Evolutionary conservation across 1,284 basidiomycete genomes (phyloP).

Genomic region (Retiboletus flavoniger): DNA sequence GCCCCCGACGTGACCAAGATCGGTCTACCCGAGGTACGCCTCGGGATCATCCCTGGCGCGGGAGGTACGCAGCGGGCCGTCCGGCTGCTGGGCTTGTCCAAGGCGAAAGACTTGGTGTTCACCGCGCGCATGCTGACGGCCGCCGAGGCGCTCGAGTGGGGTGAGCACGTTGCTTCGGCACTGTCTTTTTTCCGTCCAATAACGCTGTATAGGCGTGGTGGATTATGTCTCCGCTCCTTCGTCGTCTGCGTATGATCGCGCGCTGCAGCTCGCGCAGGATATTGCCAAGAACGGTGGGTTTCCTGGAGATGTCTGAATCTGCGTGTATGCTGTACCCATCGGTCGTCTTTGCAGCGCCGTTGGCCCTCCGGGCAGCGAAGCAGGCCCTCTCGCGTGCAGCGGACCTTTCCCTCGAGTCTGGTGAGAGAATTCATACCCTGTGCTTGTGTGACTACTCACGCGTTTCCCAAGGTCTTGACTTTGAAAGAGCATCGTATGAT

Average conservation of each 20-base stretch:
- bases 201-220: slow-evolving; percentile 57
- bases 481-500: slow-evolving; percentile 87
- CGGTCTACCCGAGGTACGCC: slow-evolving; percentile 71
- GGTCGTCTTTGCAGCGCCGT: slow-evolving; percentile 58
- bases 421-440: slow-evolving; percentile 36
- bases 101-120: slow-evolving; percentile 84
- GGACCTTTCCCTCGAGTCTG: slow-evolving; percentile 74
- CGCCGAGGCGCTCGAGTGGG: slow-evolving; percentile 71
- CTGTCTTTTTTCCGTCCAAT: background rate
- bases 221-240: slow-evolving; percentile 71
- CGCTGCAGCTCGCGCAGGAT: slow-evolving; percentile 61
- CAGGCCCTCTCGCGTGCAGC: slow-evolving; percentile 80
- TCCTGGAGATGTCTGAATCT: background rate
- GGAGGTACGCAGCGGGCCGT: slow-evolving; percentile 89
- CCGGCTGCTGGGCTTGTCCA: slow-evolving; percentile 76
- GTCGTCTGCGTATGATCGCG: slow-evolving; percentile 62
- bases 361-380: slow-evolving; percentile 89
- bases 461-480: slow-evolving; percentile 66
- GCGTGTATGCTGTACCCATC: background rate
- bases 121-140: slow-evolving; percentile 60
- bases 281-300: slow-evolving; percentile 69
- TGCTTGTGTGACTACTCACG: slow-evolving; percentile 3
- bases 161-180: slow-evolving; percentile 41
- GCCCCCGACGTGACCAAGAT: slow-evolving; percentile 63
- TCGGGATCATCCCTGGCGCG: slow-evolving; percentile 96